Percentiles rank a stretch among this genome's conserved stretches.
phyloP scores from a whole-genome alignment of 352 stramenopile species.

The Globisporangium rhizosaccharum region DNA sequence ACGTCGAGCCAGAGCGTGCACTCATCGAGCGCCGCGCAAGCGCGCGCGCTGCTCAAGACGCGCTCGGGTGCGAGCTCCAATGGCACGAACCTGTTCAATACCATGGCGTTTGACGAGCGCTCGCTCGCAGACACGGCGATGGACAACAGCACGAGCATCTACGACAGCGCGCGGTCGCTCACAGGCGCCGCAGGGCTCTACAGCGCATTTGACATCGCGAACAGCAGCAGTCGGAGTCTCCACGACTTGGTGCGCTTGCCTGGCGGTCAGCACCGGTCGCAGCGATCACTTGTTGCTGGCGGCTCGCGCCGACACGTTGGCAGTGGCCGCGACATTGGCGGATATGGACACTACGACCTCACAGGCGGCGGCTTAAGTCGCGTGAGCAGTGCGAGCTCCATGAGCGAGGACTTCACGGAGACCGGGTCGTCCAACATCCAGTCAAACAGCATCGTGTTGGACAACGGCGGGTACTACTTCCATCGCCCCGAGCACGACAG shows the following conservation, averaged over 20 bases:
- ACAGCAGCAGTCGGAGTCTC: slow-evolving; percentile 18
- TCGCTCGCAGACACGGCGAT: slow-evolving; percentile 25
- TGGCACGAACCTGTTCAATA: slow-evolving; percentile 26
- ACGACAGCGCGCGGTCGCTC: slow-evolving; percentile 26
- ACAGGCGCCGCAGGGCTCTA: slow-evolving; percentile 3
- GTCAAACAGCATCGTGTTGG: slow-evolving; percentile 61
- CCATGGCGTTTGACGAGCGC: slow-evolving; percentile 46
- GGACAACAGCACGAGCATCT: slow-evolving; percentile 15
- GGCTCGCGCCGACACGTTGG: slow-evolving; percentile 14
- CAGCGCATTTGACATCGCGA: slow-evolving; percentile 14
- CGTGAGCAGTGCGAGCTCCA: slow-evolving; percentile 44
- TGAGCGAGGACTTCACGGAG: slow-evolving; percentile 33
- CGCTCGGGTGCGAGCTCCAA: slow-evolving; percentile 18
- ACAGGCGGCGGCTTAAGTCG: slow-evolving; percentile 27
- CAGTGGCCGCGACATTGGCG: slow-evolving; percentile 22
- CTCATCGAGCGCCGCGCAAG: slow-evolving; percentile 9
- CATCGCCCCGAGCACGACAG: slow-evolving; percentile 24
- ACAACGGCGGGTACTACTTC: slow-evolving; percentile 68
- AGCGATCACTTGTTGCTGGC: slow-evolving; percentile 25
- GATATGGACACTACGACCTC: slow-evolving; percentile 27
- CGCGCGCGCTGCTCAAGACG: slow-evolving; percentile 8
- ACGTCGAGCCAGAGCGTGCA: slow-evolving; percentile 3
- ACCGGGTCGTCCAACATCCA: slow-evolving; percentile 21
- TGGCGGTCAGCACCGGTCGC: slow-evolving; percentile 20
- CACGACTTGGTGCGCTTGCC: slow-evolving; percentile 7